Evolutionary conservation across 495 filamentous ascomycete genomes (phyloP).

Genomic region (Penicillium flavigenum): DNA sequence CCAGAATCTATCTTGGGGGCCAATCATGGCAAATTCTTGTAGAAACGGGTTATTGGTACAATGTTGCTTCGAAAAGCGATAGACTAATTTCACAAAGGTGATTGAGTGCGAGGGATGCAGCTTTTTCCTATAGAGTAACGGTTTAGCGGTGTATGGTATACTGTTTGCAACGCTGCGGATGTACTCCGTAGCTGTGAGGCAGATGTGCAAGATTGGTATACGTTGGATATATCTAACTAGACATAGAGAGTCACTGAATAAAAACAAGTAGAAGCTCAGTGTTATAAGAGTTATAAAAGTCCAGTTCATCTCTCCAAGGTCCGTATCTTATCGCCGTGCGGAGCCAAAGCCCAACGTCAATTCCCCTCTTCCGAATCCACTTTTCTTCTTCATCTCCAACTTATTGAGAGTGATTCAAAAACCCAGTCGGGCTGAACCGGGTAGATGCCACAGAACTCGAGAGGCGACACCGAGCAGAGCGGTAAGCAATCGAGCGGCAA

Average conservation of each 20-base stretch:
- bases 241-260: neutral
- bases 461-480: constrained; percentile 46
- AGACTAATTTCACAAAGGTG: too few species aligned
- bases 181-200: too few species aligned
- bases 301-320: neutral
- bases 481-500: constrained; percentile 51
- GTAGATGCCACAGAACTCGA: constrained; percentile 50
- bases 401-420: constrained; percentile 10
- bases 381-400: constrained; percentile 11
- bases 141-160: too few species aligned
- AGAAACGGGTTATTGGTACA: too few species aligned
- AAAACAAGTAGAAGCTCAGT: neutral
- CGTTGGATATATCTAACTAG: neutral
- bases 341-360: constrained; percentile 26
- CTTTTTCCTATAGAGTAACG: too few species aligned
- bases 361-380: constrained; percentile 26
- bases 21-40: too few species aligned
- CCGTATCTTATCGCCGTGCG: constrained; percentile 34
- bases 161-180: too few species aligned
- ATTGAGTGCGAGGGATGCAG: too few species aligned
- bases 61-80: too few species aligned
- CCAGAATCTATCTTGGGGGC: too few species aligned
- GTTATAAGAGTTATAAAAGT: neutral
- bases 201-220: neutral
- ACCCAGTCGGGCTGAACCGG: constrained; percentile 37